phyloP scores from a whole-genome alignment of 371 early-diverging fungal species.

The Rhizomucor pusillus region DNA sequence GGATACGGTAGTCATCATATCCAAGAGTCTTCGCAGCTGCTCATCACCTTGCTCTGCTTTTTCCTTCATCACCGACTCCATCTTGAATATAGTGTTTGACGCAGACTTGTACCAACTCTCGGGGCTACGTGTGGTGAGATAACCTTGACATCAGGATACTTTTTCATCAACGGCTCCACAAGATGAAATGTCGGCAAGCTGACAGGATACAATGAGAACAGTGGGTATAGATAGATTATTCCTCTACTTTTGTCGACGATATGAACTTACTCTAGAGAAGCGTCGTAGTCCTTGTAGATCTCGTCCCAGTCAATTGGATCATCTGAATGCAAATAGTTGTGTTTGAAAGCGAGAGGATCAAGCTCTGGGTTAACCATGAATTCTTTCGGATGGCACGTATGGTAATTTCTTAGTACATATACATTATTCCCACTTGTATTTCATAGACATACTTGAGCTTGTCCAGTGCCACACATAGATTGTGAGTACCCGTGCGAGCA shows the following conservation, averaged over 20 bases:
- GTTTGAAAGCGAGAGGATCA: conserved; percentile 14
- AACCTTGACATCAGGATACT: too few species aligned
- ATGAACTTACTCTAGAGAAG: conserved; percentile 5
- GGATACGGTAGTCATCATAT: too few species aligned
- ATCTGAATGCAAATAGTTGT: conserved; percentile 18
- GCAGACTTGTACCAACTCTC: conserved; percentile 32
- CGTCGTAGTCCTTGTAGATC: conserved; percentile 6
- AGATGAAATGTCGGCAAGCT: conserved; percentile 16
- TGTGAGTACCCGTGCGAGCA: conserved; percentile 11
- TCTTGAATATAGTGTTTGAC: conserved; percentile 18
- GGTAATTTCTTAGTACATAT: conserved; percentile 1
- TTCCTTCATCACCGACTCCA: not conserved
- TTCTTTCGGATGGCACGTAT: conserved; percentile 13
- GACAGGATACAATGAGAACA: too few species aligned
- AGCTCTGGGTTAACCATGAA: conserved; percentile 5
- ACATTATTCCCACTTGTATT: not conserved
- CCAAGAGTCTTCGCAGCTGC: not conserved
- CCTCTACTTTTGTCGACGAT: too few species aligned
- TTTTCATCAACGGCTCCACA: conserved; percentile 18
- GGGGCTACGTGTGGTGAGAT: conserved; percentile 22
- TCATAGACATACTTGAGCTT: conserved; percentile 2
- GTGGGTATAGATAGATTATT: too few species aligned
- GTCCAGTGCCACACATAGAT: conserved; percentile 7
- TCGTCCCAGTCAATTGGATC: conserved; percentile 29
- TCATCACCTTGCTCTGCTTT: not conserved